Evolutionary conservation across 768 basidiomycete genomes (phyloP).

Genomic region (Cyathus striatus): DNA sequence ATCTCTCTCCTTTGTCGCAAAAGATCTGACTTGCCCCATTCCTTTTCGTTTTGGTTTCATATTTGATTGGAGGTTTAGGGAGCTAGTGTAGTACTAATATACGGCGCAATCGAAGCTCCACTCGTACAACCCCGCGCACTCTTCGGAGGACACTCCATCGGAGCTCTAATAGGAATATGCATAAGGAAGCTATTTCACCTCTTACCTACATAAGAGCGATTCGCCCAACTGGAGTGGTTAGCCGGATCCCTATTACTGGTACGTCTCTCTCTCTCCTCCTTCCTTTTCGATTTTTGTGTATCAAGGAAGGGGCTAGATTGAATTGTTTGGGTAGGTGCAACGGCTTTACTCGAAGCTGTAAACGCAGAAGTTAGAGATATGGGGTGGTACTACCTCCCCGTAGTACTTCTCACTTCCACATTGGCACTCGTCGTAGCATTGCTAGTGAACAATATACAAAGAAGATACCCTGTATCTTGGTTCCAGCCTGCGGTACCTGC

Average conservation of each 20-base stretch:
- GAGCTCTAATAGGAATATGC: constrained; percentile 41
- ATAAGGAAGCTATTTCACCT: constrained; percentile 47
- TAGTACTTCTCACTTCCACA: constrained; percentile 41
- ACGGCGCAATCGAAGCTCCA: constrained; percentile 47
- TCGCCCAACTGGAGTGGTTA: constrained; percentile 43
- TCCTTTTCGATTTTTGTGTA: too few species aligned
- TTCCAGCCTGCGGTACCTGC: constrained; percentile 16
- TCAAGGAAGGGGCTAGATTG: too few species aligned
- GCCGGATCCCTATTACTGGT: constrained; percentile 38
- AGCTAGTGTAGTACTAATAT: constrained; percentile 50
- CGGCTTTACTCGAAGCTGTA: constrained; percentile 43
- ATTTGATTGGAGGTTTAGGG: too few species aligned
- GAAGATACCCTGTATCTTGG: constrained; percentile 48
- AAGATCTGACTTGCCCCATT: neutral
- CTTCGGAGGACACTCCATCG: constrained; percentile 46
- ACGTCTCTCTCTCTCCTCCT: too few species aligned
- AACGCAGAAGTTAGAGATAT: constrained; percentile 38
- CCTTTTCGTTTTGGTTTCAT: too few species aligned
- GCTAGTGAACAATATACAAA: constrained; percentile 45
- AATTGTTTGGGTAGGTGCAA: too few species aligned
- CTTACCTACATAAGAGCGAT: constrained; percentile 35
- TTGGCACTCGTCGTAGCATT: constrained; percentile 41
- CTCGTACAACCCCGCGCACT: constrained; percentile 49
- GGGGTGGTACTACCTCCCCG: constrained; percentile 48
- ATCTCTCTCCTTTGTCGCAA: neutral